These are phyloP conservation scores for Begonia loranthoides DNA, from an alignment of 306 rosid genomes.

Conservation along the genomic window DNA sequence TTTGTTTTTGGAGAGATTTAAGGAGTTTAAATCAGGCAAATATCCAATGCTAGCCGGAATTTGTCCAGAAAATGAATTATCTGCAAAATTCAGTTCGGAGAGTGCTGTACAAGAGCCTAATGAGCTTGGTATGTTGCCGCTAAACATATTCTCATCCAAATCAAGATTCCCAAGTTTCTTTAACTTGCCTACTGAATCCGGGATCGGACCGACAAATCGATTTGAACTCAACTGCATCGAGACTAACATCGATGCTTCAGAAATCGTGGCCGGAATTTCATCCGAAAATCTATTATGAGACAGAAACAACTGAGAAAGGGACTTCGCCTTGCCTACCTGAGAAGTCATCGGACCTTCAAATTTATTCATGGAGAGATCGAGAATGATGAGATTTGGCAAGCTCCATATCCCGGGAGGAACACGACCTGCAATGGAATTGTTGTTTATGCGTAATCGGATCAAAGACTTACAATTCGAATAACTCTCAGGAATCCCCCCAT, in stretches of 20 bases:
- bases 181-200: conserved; percentile 52
- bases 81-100: conserved; percentile 41
- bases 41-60: conserved; percentile 54
- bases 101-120: conserved; percentile 56
- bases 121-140: conserved; percentile 57
- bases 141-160: conserved; percentile 40
- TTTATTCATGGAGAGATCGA: conserved; percentile 53
- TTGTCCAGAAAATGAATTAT: conserved; percentile 38
- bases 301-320: conserved; percentile 41
- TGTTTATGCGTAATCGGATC: conserved; percentile 33
- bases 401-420: conserved; percentile 79
- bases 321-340: conserved; percentile 50
- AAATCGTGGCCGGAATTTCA: conserved; percentile 41
- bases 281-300: conserved; percentile 50
- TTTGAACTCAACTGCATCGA: conserved; percentile 37
- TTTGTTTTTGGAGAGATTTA: conserved; percentile 59
- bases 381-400: conserved; percentile 29
- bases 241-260: conserved; percentile 45
- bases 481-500: conserved; percentile 57
- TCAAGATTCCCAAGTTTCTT: conserved; percentile 29
- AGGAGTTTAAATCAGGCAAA: conserved; percentile 50
- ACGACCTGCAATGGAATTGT: conserved; percentile 61
- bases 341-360: conserved; percentile 63
- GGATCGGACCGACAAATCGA: conserved; percentile 48
- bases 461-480: conserved; percentile 46